Evolutionary conservation across 805 yeast species (phyloP).

Genomic region (Clavispora santaluciae): DNA sequence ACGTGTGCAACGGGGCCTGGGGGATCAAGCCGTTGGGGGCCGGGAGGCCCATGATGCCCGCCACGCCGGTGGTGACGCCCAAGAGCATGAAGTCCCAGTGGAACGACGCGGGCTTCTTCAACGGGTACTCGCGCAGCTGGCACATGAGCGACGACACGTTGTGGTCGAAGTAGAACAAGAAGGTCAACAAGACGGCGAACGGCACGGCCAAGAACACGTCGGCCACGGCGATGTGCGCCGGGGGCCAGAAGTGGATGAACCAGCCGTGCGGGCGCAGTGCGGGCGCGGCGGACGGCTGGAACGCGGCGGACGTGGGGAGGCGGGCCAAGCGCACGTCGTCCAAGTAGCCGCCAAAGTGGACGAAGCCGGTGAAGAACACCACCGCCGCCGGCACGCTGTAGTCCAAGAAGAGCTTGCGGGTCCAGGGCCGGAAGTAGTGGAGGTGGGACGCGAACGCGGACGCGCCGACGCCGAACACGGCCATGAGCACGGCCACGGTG

Average conservation of each 20-base stretch:
- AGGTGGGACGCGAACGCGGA: conserved; percentile 56
- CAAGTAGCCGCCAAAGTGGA: conserved; percentile 84
- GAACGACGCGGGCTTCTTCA: conserved; percentile 82
- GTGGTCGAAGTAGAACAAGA: conserved; percentile 90
- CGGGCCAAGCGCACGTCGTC: conserved; percentile 50
- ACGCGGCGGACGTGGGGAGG: conserved; percentile 69
- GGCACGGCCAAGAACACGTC: conserved; percentile 89
- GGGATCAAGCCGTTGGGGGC: conserved; percentile 97
- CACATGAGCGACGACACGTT: conserved; percentile 92
- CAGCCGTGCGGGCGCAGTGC: conserved; percentile 53
- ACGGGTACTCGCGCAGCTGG: conserved; percentile 74
- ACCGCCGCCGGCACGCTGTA: conserved; percentile 83
- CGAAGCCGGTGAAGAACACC: conserved; percentile 85
- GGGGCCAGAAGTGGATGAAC: conserved; percentile 74
- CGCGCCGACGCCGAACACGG: conserved; percentile 65
- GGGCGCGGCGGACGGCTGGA: conserved; percentile 57
- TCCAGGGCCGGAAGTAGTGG: conserved; percentile 52
- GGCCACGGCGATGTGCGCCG: conserved; percentile 51
- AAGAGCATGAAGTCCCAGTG: conserved; percentile 88
- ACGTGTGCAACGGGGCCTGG: conserved; percentile 93
- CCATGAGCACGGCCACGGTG: conserved; percentile 69
- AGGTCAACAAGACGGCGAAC: conserved; percentile 80
- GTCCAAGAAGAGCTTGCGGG: conserved; percentile 73
- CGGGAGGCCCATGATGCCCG: conserved; percentile 88
- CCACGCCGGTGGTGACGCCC: conserved; percentile 80